Evolutionary conservation across 768 basidiomycete species (phyloP).

Genomic region (Ramaria sp.): DNA sequence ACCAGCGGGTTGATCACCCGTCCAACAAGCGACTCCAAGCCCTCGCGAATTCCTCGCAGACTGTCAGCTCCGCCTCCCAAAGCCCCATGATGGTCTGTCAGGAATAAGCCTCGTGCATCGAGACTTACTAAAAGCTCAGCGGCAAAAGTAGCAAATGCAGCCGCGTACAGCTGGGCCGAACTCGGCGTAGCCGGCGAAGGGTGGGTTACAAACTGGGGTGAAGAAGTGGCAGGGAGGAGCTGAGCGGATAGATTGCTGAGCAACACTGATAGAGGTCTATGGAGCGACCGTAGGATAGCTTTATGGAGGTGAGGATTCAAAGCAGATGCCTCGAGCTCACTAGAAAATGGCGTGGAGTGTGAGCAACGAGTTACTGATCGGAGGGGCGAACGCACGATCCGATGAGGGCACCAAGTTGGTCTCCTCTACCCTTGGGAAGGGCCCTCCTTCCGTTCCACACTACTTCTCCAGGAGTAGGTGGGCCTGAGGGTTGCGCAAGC

Average conservation of each 20-base stretch:
- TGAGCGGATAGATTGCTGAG: constrained; percentile 59
- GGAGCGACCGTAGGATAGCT: constrained; percentile 63
- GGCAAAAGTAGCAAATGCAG: constrained; percentile 58
- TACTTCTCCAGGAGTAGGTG: constrained; percentile 38
- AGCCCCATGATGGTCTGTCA: constrained; percentile 36
- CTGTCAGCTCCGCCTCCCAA: constrained; percentile 45
- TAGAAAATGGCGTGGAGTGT: constrained; percentile 21
- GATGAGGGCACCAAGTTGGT: constrained; percentile 55
- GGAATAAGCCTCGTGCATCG: constrained; percentile 53
- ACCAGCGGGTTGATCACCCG: constrained; percentile 59
- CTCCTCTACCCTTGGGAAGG: constrained; percentile 65
- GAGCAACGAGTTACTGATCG: constrained; percentile 5
- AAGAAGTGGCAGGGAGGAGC: constrained; percentile 55
- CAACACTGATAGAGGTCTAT: constrained; percentile 67
- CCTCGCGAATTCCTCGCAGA: constrained; percentile 57
- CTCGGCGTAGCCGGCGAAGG: constrained; percentile 46
- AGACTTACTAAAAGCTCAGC: constrained; percentile 66
- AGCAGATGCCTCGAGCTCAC: constrained; percentile 57
- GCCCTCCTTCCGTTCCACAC: constrained; percentile 53
- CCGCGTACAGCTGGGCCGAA: constrained; percentile 59
- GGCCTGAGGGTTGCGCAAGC: constrained; percentile 51
- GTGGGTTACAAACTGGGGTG: constrained; percentile 46
- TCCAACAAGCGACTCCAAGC: constrained; percentile 55
- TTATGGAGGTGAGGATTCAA: constrained; percentile 55
- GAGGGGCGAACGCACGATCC: constrained; percentile 43